Base-by-base conservation (phyloP, 129 eudicot genomes). In the Flaveria sonorensis region DNA sequence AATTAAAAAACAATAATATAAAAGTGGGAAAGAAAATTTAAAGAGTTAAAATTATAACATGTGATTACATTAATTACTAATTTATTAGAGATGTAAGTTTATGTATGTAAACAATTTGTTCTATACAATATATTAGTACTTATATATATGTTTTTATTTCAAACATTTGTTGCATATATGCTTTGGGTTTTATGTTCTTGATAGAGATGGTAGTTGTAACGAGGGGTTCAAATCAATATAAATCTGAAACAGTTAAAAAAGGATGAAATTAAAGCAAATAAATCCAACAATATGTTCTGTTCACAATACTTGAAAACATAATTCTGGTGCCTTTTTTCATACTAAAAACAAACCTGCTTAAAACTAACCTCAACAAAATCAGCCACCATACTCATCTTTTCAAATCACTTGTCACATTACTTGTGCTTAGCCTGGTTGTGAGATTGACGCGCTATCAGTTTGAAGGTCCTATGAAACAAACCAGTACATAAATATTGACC, bases 341-440 rank as follows among this genome's bases (percentile, higher is more conserved):
- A 40, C 65, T 32, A 64, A 80, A 45, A 73, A 55, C 28, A 59
- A 48, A 50, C 50, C 85, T 81, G 53, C 68, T 68, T 12, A 24
- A 76, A 66, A 63, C 72, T 61, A 77, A 73, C 77, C 67, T 53
- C 64, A 64, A 69, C 59, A 74, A 73, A 83, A 80, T 64, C 79
- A 52, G 50, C 74, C 60, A 80, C 40, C 68, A 46, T 43, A 6
- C 45, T 72, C 48, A 65, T 69, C 68, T 43, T 26, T 64, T 19
- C 62, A 63, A 79, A 18, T 53, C 50, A 36, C 20, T 13, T n/a
- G 9, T 42, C 52, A 7, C 70, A 64, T 57, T 75, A 88, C 90
- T 88, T 82, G 80, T 92, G 97, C 84, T 92, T 92, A 0, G 97
- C 98, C 82, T 92, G 85, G 72, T 84, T 73, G 76, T 92, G 98